Evolutionary conservation across 441 rosid species (phyloP).

Genomic region (Pelargonium australe): DNA sequence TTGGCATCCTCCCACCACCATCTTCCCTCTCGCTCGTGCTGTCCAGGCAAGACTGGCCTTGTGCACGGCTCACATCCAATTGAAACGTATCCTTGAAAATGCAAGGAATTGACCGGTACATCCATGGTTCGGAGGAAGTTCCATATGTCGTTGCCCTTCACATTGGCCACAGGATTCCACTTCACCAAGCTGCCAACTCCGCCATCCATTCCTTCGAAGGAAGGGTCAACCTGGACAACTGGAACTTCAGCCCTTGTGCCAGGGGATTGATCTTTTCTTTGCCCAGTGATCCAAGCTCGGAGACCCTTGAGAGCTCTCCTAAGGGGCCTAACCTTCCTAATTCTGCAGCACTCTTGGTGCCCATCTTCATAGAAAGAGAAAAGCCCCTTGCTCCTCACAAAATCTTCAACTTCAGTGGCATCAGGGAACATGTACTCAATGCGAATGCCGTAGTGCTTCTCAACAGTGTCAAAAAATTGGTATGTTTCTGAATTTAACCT

Average conservation of each 20-base stretch:
- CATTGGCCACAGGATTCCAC: constrained; percentile 56
- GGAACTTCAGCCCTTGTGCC: constrained; percentile 51
- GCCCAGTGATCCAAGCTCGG: constrained; percentile 56
- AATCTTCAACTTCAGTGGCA: constrained; percentile 48
- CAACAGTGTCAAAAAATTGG: constrained; percentile 39
- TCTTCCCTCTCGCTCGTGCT: constrained; percentile 54
- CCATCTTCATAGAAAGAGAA: constrained; percentile 52
- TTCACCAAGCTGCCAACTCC: constrained; percentile 48
- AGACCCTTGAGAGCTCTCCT: constrained; percentile 48
- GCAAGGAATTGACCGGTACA: constrained; percentile 46
- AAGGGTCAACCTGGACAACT: constrained; percentile 42
- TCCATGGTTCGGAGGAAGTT: constrained; percentile 45
- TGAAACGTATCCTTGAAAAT: constrained; percentile 39
- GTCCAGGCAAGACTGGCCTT: constrained; percentile 48
- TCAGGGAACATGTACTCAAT: constrained; percentile 53
- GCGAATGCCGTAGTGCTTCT: constrained; percentile 43
- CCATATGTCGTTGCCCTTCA: constrained; percentile 44
- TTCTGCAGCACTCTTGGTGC: constrained; percentile 53
- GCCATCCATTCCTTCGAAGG: constrained; percentile 44
- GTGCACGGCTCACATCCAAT: constrained; percentile 58
- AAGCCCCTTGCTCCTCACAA: constrained; percentile 46
- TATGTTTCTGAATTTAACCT: constrained; percentile 49
- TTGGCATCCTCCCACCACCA: constrained; percentile 67
- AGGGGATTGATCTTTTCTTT: constrained; percentile 54
- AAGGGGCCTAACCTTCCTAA: constrained; percentile 51